Evolutionary conservation across 1,284 basidiomycete species (phyloP), one percentile per base, ranked within the genome.

Genomic region (Fomitopsis pinicola): DNA sequence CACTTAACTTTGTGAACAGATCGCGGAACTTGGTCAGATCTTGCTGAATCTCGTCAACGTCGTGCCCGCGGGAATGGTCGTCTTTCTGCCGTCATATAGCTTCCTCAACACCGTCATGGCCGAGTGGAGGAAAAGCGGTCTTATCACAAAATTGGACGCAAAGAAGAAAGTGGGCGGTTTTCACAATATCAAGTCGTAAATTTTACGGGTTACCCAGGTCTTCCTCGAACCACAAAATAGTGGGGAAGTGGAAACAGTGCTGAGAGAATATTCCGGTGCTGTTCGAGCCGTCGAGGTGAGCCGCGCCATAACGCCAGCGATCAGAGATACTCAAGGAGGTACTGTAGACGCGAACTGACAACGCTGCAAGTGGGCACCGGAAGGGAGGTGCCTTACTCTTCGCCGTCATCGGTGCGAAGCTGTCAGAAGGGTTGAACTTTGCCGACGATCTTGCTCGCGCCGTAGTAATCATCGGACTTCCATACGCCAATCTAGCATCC

Each of bases 361-460:
- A 35, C n/a, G n/a, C 8, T 8, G 35, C 69, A 76, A 30, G 30
- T 30, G 28, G 26, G 4, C 7, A 2, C 8, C 28, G 48, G 15
- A 83, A 71, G 68, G 78, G 79, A 10, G 93, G 92, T 8, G 91
- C 92, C 1, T 72, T 95, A 36, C 77, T 95, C 6, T 88, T 99
- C 62, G 97, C 97, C 1, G 97, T 99, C 2, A 91, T 99, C 26
- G 96, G 97, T 9, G 97, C 95, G 22, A 99, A 98, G 73, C 82
- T 99, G 14, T 97, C 95, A 0, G 97, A 99, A 76, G 97, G 97
- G 1, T 86, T 99, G 68, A 99, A 99, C 75, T 99, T 99, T 74
- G 85, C 92, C 5, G 93, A 95, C 73, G 84, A 92, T 44, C 84
- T 98, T 3, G 94, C 95, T 1, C 87, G 95, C 46, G 92, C 90